phyloP scores from a whole-genome alignment of 192 early-diverging fungal genomes.

The Irineochytrium annulatum region DNA sequence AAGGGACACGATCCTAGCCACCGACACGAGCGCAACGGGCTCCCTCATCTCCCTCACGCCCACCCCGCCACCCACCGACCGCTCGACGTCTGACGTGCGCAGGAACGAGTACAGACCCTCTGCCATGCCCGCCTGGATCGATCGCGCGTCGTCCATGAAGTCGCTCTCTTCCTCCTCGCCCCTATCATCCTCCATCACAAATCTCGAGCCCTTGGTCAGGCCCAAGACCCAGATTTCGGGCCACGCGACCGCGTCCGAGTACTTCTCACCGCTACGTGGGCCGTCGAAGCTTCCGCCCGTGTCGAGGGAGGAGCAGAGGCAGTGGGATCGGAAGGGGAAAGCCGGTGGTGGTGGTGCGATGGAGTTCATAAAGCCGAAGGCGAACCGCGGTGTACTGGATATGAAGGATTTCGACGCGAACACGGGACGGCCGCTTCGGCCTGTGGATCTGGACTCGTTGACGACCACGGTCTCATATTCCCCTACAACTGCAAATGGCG shows the following conservation, averaged over 20 bases:
- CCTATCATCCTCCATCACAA: no score
- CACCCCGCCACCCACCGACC: no score
- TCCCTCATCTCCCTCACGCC: not conserved
- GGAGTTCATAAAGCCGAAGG: no score
- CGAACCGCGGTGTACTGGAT: not conserved
- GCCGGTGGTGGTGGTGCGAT: no score
- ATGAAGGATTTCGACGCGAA: not conserved
- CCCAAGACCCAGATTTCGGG: not conserved
- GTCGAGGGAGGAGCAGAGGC: not conserved
- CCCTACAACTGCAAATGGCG: no score
- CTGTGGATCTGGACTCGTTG: not conserved
- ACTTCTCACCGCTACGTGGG: not conserved
- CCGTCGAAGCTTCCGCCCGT: not conserved
- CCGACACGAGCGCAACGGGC: not conserved
- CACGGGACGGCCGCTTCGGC: not conserved
- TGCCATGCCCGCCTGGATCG: no score
- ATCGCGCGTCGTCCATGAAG: no score
- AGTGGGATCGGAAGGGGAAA: not conserved
- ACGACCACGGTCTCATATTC: not conserved
- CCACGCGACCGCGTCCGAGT: not conserved
- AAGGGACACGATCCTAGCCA: not conserved
- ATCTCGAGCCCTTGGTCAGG: not conserved
- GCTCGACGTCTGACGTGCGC: no score
- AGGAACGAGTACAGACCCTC: no score
- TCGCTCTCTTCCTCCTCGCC: no score